phyloP scores from a whole-genome alignment of 805 yeast species.

The Danielia oregonensis region DNA sequence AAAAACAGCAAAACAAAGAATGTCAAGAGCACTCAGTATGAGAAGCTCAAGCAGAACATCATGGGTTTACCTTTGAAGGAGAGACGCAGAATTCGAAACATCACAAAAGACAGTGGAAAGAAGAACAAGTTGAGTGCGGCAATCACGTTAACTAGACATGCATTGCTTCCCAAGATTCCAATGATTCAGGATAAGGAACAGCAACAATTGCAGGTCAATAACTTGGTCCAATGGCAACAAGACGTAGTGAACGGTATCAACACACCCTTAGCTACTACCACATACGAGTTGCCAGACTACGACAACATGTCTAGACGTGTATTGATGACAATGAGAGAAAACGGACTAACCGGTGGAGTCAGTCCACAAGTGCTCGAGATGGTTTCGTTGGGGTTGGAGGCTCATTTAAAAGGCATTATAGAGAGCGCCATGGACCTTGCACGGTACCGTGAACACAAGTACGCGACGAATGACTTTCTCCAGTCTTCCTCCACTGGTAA shows the following conservation, averaged over 20 bases:
- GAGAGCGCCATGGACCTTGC: conserved; percentile 74
- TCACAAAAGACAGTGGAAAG: conserved; percentile 80
- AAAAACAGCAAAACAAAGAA: conserved; percentile 44
- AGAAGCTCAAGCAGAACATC: conserved; percentile 77
- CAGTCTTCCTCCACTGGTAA: conserved; percentile 10
- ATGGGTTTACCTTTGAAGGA: conserved; percentile 84
- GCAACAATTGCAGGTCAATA: conserved; percentile 42
- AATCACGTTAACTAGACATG: conserved; percentile 65
- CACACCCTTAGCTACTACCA: conserved; percentile 74
- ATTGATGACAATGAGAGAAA: conserved; percentile 81
- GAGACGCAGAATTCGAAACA: conserved; percentile 76
- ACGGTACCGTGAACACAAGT: conserved; percentile 52
- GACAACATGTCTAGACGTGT: conserved; percentile 65
- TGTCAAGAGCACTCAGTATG: conserved; percentile 68
- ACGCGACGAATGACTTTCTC: conserved; percentile 34
- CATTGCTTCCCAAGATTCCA: conserved; percentile 81
- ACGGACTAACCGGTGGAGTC: conserved; percentile 82
- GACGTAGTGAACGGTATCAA: conserved; percentile 85
- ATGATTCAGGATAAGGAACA: conserved; percentile 51
- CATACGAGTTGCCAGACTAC: conserved; percentile 77
- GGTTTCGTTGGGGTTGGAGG: conserved; percentile 74
- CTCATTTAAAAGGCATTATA: conserved; percentile 68
- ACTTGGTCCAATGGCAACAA: conserved; percentile 82
- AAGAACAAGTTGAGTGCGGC: conserved; percentile 67
- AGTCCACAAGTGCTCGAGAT: conserved; percentile 76